Percentiles rank a stretch among this genome's conserved stretches.
Conservation (phyloP, 2,329 filamentous ascomycete genomes). For the Cladosporium colombiae region DNA sequence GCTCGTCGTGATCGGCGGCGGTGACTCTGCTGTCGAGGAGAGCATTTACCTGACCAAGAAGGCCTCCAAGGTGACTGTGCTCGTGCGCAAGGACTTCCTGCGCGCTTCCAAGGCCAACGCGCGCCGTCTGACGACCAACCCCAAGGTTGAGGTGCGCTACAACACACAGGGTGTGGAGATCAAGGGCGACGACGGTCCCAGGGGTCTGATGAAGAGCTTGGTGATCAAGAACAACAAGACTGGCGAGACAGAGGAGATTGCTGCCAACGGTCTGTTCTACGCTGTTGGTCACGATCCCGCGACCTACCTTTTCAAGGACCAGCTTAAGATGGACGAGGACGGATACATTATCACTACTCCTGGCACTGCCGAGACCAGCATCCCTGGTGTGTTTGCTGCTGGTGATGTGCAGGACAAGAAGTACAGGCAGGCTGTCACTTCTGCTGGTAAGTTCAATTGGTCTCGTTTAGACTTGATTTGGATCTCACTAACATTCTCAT, state of each 20-base stretch:
- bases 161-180: conserved; percentile 81
- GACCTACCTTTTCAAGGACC: conserved; percentile 83
- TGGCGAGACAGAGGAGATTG: conserved; percentile 77
- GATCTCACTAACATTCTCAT: conserved; percentile 20
- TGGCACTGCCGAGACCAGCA: conserved; percentile 82
- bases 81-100: conserved; percentile 84
- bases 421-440: conserved; percentile 96
- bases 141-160: conserved; percentile 89
- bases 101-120: conserved; percentile 92
- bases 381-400: conserved; percentile 92
- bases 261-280: conserved; percentile 94
- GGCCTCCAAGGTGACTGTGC: conserved; percentile 88
- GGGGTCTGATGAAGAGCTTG: conserved; percentile 83
- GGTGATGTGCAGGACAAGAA: conserved; percentile 98
- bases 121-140: conserved; percentile 74
- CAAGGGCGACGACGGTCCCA: conserved; percentile 72
- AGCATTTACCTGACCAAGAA: conserved; percentile 98
- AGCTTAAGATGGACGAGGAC: conserved; percentile 84
- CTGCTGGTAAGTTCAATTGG: conserved; percentile 71
- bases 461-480: not conserved
- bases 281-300: conserved; percentile 96
- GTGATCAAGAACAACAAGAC: conserved; percentile 77
- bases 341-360: conserved; percentile 89
- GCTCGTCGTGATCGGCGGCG: conserved; percentile 91
- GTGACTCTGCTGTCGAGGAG: conserved; percentile 96